These are phyloP conservation scores for Kwoniella sp. DNA, from an alignment of 768 basidiomycete species.

Conservation along the genomic window DNA sequence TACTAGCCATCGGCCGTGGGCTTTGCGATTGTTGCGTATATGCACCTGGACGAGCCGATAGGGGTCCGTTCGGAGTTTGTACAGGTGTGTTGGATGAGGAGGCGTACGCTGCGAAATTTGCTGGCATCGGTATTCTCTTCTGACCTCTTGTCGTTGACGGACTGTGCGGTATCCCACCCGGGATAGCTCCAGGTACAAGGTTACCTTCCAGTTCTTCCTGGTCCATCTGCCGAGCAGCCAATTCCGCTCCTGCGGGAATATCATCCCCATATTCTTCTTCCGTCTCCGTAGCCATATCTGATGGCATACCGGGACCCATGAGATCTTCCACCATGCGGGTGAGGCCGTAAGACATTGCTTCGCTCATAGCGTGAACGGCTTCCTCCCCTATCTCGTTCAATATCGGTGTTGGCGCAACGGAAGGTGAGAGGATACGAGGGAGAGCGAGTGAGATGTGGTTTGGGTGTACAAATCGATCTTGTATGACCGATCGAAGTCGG, in stretches of 20 bases:
- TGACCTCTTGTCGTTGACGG: slow-evolving; percentile 16
- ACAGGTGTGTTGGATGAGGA: slow-evolving; percentile 6
- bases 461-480: slow-evolving; percentile 56
- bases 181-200: neutral
- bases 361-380: slow-evolving; percentile 40
- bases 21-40: slow-evolving; percentile 8
- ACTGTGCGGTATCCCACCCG: slow-evolving; percentile 7
- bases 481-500: slow-evolving; percentile 69
- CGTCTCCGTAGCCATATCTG: slow-evolving; percentile 13
- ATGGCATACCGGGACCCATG: slow-evolving; percentile 12
- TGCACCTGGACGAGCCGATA: neutral
- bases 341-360: slow-evolving; percentile 32
- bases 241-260: neutral
- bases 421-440: slow-evolving; percentile 42
- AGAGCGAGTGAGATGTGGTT: slow-evolving; percentile 46
- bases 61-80: slow-evolving; percentile 5
- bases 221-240: slow-evolving; percentile 12
- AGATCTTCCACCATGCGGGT: slow-evolving; percentile 37
- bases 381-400: slow-evolving; percentile 40
- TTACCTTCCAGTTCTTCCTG: slow-evolving; percentile 23
- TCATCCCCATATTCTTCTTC: slow-evolving; percentile 17
- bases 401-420: slow-evolving; percentile 35
- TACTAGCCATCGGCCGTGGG: slow-evolving; percentile 3
- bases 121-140: slow-evolving; percentile 32
- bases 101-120: slow-evolving; percentile 33